phyloP scores from a whole-genome alignment of 202 grass and related monocot genomes.

The Schoenoplectus tabernaemontani region DNA sequence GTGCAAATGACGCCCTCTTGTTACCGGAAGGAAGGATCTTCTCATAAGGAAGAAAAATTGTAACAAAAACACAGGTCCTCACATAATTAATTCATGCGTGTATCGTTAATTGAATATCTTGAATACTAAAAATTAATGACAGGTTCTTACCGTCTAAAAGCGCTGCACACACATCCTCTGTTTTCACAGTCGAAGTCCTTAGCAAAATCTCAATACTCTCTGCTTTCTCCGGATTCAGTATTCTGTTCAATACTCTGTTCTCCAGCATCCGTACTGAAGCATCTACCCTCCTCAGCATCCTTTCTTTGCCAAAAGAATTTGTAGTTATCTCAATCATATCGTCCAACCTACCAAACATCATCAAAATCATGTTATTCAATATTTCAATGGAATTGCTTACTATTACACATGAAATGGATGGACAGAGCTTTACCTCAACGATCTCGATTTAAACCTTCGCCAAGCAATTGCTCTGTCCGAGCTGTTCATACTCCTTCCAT shows the following conservation, averaged over 20 bases:
- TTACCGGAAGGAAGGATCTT: not conserved
- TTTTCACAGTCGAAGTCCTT: conserved; percentile 62
- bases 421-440: conserved; percentile 61
- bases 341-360: conserved; percentile 43
- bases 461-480: conserved; percentile 49
- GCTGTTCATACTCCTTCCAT: not conserved
- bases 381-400: no score
- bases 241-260: conserved; percentile 48
- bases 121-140: not conserved
- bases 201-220: conserved; percentile 85
- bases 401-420: no score
- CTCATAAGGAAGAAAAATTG: not conserved
- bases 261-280: conserved; percentile 27
- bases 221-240: conserved; percentile 52
- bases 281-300: not conserved
- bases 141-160: conserved; percentile 44
- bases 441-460: conserved; percentile 67
- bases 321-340: conserved; percentile 53
- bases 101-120: conserved; percentile 8
- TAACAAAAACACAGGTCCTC: no score
- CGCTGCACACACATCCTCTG: conserved; percentile 42
- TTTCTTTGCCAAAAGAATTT: conserved; percentile 33
- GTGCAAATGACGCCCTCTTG: not conserved
- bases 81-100: no score
- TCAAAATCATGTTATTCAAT: not conserved